Evolutionary conservation across 192 early-diverging fungal genomes (phyloP), one percentile per base, ranked within the genome.

Genomic region (Martensiomyces pterosporus): DNA sequence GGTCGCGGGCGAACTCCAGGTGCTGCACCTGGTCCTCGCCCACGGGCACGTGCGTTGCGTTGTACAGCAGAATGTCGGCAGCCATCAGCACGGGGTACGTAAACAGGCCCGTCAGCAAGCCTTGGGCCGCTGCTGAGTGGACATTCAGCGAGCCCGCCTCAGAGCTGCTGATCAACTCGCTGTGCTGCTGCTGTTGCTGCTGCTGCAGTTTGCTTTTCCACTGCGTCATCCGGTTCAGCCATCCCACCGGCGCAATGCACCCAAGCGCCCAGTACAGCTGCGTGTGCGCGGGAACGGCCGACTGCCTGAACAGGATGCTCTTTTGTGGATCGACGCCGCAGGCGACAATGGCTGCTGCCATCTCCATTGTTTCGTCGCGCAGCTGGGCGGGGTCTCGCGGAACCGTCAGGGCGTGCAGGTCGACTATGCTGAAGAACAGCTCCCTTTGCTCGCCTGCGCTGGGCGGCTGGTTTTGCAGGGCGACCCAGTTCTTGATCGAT

Each of bases 1-100:
- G 79, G 62, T 91, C 89, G n/a, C 82, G 78, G 0, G 91, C 77
- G 22, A 97, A 67, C 55, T 97, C 89, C 32, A 97, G 49, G 54
- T 97, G 94, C 60, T 94, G 94, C 9, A 85, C 52, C 49, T 97
- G 92, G 68, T 97, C 94, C 39, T 90, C 91, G 24, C 94, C 94
- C 6, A 97, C 86, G 0, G 94, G 94, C 8, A 97, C 82, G 42
- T 92, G 79, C 4, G 86, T 88, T 0, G 90, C 84, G 13, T 33
- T 79, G 74, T 94, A 97, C 0, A 97, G 63, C 19, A 97, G 56
- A 18, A 97, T 84, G 58, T 97, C 94, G 22, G 94, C 89, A 0
- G 92, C 92, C 70, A 90, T 88, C 29, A 97, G 76, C 2, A 93
- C 85, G 6, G 94, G 94, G 43, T 97, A 97, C 4, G 89, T 82